Evolutionary conservation across 768 basidiomycete genomes (phyloP).

Genomic region (Daedaleopsis sinensis): DNA sequence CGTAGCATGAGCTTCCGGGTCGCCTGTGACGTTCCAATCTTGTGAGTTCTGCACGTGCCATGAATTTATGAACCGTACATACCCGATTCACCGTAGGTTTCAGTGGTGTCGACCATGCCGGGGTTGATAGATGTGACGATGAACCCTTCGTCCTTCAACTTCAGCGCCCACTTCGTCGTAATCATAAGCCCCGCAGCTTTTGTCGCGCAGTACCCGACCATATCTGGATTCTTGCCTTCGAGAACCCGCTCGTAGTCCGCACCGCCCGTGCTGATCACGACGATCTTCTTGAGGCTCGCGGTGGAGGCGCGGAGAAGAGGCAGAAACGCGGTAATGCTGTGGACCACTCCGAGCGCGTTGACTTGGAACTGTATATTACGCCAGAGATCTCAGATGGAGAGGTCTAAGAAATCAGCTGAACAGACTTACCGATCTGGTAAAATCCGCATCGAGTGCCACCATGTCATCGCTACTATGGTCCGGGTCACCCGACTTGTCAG

Average conservation of each 20-base stretch:
- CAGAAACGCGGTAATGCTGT: neutral
- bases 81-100: neutral
- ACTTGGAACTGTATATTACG: slow-evolving; percentile 10
- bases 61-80: too few species aligned
- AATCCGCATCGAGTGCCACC: slow-evolving; percentile 14
- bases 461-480: slow-evolving; percentile 7
- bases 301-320: slow-evolving; percentile 37
- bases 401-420: neutral
- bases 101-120: slow-evolving; percentile 35
- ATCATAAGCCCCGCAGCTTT: slow-evolving; percentile 43
- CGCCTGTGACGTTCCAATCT: too few species aligned
- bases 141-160: slow-evolving; percentile 36
- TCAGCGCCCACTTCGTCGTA: slow-evolving; percentile 39
- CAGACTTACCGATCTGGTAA: slow-evolving; percentile 11
- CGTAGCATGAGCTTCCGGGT: too few species aligned
- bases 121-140: too few species aligned
- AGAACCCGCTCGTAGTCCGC: slow-evolving; percentile 34
- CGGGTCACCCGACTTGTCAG: neutral
- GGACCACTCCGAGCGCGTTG: slow-evolving; percentile 38
- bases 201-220: slow-evolving; percentile 37
- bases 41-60: too few species aligned
- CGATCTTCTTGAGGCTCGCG: slow-evolving; percentile 38
- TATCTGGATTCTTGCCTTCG: neutral
- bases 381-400: neutral
- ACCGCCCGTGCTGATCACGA: slow-evolving; percentile 34